These are phyloP conservation scores for Akanthomyces lecanii DNA, from an alignment of 2,329 filamentous ascomycete species.

Conservation along the genomic window DNA sequence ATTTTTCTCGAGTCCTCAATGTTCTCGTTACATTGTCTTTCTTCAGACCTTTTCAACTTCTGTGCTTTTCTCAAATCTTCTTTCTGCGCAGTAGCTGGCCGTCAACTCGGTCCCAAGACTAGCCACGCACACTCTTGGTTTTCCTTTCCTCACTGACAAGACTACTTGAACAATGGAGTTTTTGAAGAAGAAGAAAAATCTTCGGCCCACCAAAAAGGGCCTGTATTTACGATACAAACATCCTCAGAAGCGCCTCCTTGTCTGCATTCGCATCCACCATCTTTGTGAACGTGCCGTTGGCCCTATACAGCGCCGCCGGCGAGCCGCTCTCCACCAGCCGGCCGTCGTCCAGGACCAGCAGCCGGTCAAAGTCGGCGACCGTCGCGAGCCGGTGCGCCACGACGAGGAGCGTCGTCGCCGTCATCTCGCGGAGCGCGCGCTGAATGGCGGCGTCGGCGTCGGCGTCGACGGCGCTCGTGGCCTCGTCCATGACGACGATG, in stretches of 20 bases:
- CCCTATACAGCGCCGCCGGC: constrained; percentile 51
- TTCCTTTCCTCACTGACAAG: too few relatives aligned
- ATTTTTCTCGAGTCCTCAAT: too few relatives aligned
- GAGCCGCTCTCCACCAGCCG: constrained; percentile 56
- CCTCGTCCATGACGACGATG: constrained; percentile 69
- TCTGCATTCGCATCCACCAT: constrained; percentile 1
- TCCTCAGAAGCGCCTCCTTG: not conserved
- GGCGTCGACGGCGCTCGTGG: constrained; percentile 38
- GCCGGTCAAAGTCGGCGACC: constrained; percentile 64
- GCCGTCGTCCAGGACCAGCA: constrained; percentile 61
- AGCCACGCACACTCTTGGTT: too few relatives aligned
- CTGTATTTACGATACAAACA: not conserved
- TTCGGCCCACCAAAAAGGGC: too few relatives aligned
- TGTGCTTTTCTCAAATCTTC: too few relatives aligned
- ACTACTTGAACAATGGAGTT: too few relatives aligned
- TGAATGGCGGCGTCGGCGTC: constrained; percentile 64
- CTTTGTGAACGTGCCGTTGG: constrained; percentile 24
- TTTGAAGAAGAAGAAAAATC: too few relatives aligned
- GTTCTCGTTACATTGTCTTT: too few relatives aligned
- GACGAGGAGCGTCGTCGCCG: constrained; percentile 56
- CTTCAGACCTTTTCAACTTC: too few relatives aligned
- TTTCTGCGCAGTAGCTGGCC: too few relatives aligned
- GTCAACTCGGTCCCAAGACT: too few relatives aligned
- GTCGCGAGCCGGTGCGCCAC: constrained; percentile 66
- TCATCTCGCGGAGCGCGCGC: constrained; percentile 45